Percentiles rank a stretch among this genome's conserved stretches.
Conservation (phyloP, 768 basidiomycete genomes). For the Kondoa malvinella region DNA sequence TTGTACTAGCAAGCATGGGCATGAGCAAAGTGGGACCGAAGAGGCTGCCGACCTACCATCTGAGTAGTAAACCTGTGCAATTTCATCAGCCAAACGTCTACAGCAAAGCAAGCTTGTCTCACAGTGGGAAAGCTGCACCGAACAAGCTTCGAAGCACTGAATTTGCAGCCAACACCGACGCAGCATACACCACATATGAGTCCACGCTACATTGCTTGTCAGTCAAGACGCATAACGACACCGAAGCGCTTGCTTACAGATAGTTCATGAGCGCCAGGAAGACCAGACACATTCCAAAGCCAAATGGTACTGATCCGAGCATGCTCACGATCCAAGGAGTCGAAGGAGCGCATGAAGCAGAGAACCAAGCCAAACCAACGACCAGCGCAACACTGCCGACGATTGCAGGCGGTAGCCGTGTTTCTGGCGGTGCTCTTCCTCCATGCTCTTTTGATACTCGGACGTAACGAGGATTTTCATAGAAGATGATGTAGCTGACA, state of each 20-base stretch:
- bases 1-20: too few species aligned
- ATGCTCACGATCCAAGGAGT: conserved; percentile 54
- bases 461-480: conserved; percentile 33
- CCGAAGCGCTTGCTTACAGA: too few species aligned
- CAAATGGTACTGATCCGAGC: conserved; percentile 31
- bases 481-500: conserved; percentile 23
- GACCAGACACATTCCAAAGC: conserved; percentile 15
- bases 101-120: too few species aligned
- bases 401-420: conserved; percentile 32
- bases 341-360: background rate
- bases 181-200: conserved; percentile 11
- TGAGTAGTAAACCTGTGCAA: conserved; percentile 8
- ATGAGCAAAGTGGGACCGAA: too few species aligned
- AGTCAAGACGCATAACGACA: too few species aligned
- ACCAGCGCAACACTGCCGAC: conserved; percentile 32
- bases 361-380: conserved; percentile 25
- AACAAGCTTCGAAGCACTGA: conserved; percentile 27
- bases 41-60: conserved; percentile 9
- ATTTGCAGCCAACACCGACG: conserved; percentile 28
- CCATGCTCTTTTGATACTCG: conserved; percentile 27
- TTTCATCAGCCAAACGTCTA: too few species aligned
- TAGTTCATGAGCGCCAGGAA: too few species aligned
- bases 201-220: too few species aligned
- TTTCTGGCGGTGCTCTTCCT: conserved; percentile 33
- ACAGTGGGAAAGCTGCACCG: conserved; percentile 18